Conservation (phyloP, 768 basidiomycete species). For the Lanmaoa rubissima region DNA sequence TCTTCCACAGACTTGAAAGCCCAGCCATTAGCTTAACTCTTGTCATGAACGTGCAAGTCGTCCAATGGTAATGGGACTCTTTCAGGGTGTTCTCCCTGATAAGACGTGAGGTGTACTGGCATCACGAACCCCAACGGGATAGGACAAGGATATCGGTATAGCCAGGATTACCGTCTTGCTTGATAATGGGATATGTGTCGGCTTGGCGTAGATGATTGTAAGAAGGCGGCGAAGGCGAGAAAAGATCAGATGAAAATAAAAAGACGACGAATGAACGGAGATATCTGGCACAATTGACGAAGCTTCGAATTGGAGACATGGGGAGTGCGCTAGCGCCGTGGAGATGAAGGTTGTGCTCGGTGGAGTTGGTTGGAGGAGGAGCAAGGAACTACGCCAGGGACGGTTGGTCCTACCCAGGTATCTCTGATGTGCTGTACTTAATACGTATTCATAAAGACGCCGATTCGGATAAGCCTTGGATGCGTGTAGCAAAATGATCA, state of each 20-base stretch:
- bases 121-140: not conserved
- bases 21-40: not conserved
- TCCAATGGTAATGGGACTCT: not conserved
- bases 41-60: not conserved
- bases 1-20: not conserved
- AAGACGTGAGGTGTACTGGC: not conserved
- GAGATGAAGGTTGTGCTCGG: not conserved
- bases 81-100: not conserved
- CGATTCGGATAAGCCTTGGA: not conserved
- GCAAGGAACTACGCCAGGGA: no score
- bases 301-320: not conserved
- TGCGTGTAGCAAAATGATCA: not conserved
- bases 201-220: not conserved
- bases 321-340: not conserved
- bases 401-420: not conserved
- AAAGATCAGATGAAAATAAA: not conserved
- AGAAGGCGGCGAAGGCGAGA: not conserved
- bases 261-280: not conserved
- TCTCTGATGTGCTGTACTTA: not conserved
- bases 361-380: not conserved
- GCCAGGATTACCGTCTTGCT: not conserved
- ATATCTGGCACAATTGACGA: not conserved
- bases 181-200: not conserved
- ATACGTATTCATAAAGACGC: not conserved
- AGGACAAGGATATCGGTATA: not conserved